phyloP scores from a whole-genome alignment of 1,284 basidiomycete species.

The Malassezia brasiliensis region DNA sequence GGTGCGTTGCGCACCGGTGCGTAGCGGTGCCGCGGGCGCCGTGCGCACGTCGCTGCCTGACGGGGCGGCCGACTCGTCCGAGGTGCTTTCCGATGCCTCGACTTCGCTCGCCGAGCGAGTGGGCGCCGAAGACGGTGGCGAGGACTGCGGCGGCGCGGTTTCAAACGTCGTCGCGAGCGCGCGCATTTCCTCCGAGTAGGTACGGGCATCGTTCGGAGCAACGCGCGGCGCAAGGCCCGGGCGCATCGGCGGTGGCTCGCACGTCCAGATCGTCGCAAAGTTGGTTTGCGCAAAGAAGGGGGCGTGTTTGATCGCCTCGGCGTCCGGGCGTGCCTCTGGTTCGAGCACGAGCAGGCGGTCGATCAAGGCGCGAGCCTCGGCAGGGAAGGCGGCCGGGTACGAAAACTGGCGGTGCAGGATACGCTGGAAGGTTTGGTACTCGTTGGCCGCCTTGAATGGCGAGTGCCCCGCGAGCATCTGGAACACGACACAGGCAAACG shows the following conservation, averaged over 20 bases:
- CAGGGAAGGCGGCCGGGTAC: conserved; percentile 52
- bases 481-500: conserved; percentile 55
- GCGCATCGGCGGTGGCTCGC: conserved; percentile 4
- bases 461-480: conserved; percentile 54
- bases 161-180: conserved; percentile 1
- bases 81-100: background rate
- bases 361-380: conserved; percentile 51
- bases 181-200: background rate
- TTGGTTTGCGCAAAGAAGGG: conserved; percentile 28
- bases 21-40: background rate
- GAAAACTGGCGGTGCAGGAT: conserved; percentile 53
- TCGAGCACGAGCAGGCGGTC: conserved; percentile 50
- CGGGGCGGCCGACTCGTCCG: background rate
- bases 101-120: background rate
- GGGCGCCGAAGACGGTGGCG: background rate
- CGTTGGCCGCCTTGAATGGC: conserved; percentile 55
- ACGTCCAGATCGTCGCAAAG: conserved; percentile 31
- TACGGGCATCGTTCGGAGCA: conserved; percentile 1
- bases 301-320: conserved; percentile 23
- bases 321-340: conserved; percentile 19
- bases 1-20: background rate
- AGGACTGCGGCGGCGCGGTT: background rate
- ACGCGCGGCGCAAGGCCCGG: background rate
- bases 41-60: background rate
- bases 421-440: conserved; percentile 57